Percentiles rank a stretch among this genome's conserved stretches.
These are phyloP conservation scores for Hibiscus trionum DNA, from an alignment of 345 rosid genomes.

Conservation along the genomic window DNA sequence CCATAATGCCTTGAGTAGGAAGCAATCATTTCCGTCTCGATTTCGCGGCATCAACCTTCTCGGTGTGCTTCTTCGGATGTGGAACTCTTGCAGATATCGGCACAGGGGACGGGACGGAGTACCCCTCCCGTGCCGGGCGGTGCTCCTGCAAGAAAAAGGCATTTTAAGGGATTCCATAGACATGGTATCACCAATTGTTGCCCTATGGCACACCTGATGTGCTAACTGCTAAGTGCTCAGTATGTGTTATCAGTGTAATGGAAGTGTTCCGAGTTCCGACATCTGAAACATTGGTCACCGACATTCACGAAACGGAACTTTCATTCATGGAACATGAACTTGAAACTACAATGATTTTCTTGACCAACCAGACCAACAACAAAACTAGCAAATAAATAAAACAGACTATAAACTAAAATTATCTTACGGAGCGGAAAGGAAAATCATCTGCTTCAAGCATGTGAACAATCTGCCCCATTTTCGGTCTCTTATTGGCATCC, in stretches of 20 bases:
- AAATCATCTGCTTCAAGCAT: conserved; percentile 97
- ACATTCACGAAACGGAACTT: background rate
- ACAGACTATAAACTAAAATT: no score
- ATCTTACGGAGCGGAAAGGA: conserved; percentile 72
- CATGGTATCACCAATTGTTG: background rate
- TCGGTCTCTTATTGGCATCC: conserved; percentile 75
- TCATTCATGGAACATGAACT: no score
- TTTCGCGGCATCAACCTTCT: conserved; percentile 14
- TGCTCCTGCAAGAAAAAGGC: conserved; percentile 34
- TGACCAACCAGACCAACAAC: no score
- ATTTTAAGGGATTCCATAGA: background rate
- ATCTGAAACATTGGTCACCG: background rate
- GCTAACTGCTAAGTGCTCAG: no score
- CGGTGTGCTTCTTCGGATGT: conserved; percentile 17
- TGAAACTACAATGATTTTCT: background rate
- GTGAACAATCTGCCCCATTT: conserved; percentile 96
- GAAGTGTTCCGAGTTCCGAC: no score
- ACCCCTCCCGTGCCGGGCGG: conserved; percentile 30
- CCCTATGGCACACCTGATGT: background rate
- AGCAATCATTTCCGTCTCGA: conserved; percentile 27
- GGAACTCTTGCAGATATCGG: conserved; percentile 7
- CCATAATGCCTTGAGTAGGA: background rate
- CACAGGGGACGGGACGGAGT: conserved; percentile 17
- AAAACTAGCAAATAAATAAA: no score
- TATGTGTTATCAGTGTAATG: no score